Evolutionary conservation across 164 flowering plant genomes (phyloP).

Genomic region (Sextonia rubra): DNA sequence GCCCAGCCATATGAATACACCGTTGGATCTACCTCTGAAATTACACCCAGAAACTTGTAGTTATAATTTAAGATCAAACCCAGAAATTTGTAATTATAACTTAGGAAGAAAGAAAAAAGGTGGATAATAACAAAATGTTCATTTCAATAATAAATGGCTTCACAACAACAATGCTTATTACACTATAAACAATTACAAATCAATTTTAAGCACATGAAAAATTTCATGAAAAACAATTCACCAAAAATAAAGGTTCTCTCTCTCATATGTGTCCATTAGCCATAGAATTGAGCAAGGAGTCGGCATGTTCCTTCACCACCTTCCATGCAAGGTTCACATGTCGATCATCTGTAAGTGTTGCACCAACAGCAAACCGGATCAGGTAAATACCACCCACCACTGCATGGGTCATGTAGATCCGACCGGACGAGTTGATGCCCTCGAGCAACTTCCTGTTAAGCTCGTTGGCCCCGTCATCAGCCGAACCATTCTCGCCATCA

Average conservation of each 20-base stretch:
- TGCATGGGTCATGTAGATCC: conserved; percentile 37
- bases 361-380: conserved; percentile 27
- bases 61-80: no score
- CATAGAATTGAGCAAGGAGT: background rate
- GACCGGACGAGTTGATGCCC: conserved; percentile 36
- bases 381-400: conserved; percentile 25
- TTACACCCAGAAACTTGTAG: no score
- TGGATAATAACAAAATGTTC: no score
- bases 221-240: background rate
- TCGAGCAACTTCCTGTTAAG: conserved; percentile 37
- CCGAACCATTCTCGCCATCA: background rate
- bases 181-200: background rate
- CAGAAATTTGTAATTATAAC: no score
- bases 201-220: background rate
- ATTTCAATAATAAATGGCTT: background rate
- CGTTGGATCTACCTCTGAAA: no score
- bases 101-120: no score
- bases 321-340: conserved; percentile 25
- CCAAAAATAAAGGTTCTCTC: background rate
- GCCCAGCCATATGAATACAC: no score
- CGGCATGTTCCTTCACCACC: conserved; percentile 24
- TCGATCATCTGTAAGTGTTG: conserved; percentile 22
- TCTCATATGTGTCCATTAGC: background rate
- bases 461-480: conserved; percentile 19
- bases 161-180: background rate